Base-by-base conservation (phyloP, 495 filamentous ascomycete species). In the Penicillium fimorum region DNA sequence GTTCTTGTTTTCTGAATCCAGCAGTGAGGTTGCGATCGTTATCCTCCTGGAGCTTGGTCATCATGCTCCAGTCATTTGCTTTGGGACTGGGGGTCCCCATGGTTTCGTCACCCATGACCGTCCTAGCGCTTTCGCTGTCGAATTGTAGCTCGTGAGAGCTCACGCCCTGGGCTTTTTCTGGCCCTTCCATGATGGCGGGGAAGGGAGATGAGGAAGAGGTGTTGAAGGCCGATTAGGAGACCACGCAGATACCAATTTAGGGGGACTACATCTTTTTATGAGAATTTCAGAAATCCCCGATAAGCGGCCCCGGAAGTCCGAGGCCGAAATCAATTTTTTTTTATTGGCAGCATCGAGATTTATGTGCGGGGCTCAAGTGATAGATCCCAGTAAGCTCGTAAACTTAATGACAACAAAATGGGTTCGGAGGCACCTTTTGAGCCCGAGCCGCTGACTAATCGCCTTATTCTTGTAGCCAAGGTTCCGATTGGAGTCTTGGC, bases 1-100 rank as follows among this genome's bases (percentile, higher is more conserved):
- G 70, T 45, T 79, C 70, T 17, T 79, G 72, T 3, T 59, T 55
- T 32, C 77, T 79, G 55, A 79, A 68, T 0, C 77, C 73, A 2
- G 76, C 77, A 13, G 67, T 71, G 32, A 75, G 55, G n/a, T 77
- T 77, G 1, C 78, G 78, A 13, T 77, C 66, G 10, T 74, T 61
- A 45, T 74, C 64, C n/a, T 65, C 62, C 48, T 73, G 70, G 50
- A 82, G 67, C 57, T 76, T 72, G 18, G 72, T 67, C 55, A 79
- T 71, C 47, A 84, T 50, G n/a, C 58, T 60, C 76, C 76, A 82
- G 50, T 73, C 70, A 27, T 76, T 66, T n/a, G 58, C 61, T 10
- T 71, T 54, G 44, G 60, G 70, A 7, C 54, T 43, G 20, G 53
- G 5, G 25, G 27, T 53, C 11, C 41, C 49, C 33, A 62, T 53